These are phyloP conservation scores for Basipetospora sp. DNA, from an alignment of 2,329 filamentous ascomycete species.

Conservation along the genomic window DNA sequence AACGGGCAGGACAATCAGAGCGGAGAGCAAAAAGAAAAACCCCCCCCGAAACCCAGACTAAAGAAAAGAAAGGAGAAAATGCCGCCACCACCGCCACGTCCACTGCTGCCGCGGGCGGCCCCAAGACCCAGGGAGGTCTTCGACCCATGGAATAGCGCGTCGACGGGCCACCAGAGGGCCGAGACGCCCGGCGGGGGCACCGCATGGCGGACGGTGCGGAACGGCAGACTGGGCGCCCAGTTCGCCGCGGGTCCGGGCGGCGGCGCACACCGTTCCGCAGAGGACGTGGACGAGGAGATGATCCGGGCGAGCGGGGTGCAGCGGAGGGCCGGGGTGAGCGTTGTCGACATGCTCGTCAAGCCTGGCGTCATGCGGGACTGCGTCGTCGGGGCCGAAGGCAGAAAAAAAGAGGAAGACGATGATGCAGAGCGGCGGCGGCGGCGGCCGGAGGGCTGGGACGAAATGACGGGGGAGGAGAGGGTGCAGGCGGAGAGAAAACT, in stretches of 20 bases:
- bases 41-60: no score
- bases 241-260: conserved; percentile 54
- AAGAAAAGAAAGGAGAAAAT: conserved; percentile 3
- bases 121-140: conserved; percentile 23
- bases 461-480: conserved; percentile 14
- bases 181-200: conserved; percentile 44
- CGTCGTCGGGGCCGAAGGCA: conserved; percentile 10
- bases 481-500: conserved; percentile 18
- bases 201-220: conserved; percentile 55
- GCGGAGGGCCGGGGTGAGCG: conserved; percentile 26
- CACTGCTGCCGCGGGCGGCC: conserved; percentile 27
- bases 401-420: conserved; percentile 5
- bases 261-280: conserved; percentile 42
- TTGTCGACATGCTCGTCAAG: conserved; percentile 38
- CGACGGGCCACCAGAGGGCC: conserved; percentile 65
- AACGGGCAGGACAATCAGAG: no score
- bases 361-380: conserved; percentile 27
- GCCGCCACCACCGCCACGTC: conserved; percentile 13
- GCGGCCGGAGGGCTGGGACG: not conserved
- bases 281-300: conserved; percentile 27
- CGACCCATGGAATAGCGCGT: conserved; percentile 59
- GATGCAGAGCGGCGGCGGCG: no score
- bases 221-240: conserved; percentile 54
- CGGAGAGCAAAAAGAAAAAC: no score
- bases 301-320: conserved; percentile 22